Evolutionary conservation across 2,329 filamentous ascomycete species (phyloP), one percentile per base, ranked within the genome.

Genomic region (Lachnellula hyalina): DNA sequence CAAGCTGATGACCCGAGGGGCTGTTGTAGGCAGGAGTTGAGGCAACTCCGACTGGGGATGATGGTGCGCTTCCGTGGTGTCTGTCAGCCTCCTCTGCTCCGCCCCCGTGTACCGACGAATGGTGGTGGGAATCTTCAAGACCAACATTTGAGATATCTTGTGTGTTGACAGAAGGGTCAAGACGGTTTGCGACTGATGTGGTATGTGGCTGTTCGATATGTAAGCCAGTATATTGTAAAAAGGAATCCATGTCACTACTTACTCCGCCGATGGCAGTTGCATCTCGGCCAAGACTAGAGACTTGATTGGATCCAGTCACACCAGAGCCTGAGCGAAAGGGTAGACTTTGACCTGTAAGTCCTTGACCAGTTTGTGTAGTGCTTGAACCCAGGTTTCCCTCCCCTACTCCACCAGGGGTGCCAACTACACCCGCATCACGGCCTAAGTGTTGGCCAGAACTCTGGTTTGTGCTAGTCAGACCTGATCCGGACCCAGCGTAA

Each of bases 21-120:
- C 2, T 11, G 2, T 32, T 11, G 8, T 9, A 3, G 8, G 25
- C 32, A 42, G 50, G 25, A 15, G 28, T 44, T 25, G 21, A 9
- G 23, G 12, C 5, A 14, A n/a, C 15, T 36, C 15, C 14, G 21
- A 14, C 9, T 2, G 28, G 8, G 6, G n/a, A 15, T 15, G 47
- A 15, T 28, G 21, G n/a, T 17, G 42, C 4, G 28, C 14, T 38
- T 19, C 35, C 34, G 17, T 60, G 56, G 23, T 57, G 45, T 44
- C 56, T 55, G 49, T 68, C 64, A 12, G 65, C 65, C 38, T 55
- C 47, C 49, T 67, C 64, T 6, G 58, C 65, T 3, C 64, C 66
- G 36, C 65, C 65, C 6, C 65, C 65, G 45, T 61, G 52, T 6
- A 32, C 38, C 19, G 51, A 21, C 7, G 55, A 55, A 32, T 67